Evolutionary conservation across 2,329 filamentous ascomycete genomes (phyloP).

Genomic region (Kalmusia sp.): DNA sequence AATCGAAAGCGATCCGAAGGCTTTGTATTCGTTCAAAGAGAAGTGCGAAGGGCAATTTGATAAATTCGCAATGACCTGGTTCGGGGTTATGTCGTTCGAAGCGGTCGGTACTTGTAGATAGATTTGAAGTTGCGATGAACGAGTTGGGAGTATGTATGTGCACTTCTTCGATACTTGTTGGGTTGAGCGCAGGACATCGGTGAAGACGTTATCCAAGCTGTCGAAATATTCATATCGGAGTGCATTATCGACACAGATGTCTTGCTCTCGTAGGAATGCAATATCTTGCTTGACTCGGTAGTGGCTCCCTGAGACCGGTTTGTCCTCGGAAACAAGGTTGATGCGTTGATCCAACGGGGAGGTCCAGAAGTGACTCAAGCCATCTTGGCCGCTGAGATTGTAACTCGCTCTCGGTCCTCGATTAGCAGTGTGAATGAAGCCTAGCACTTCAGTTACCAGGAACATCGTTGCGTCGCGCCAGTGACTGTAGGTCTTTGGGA

Average conservation of each 20-base stretch:
- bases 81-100: slow-evolving; percentile 49
- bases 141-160: slow-evolving; percentile 50
- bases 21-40: slow-evolving; percentile 61
- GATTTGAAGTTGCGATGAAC: slow-evolving; percentile 44
- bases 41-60: slow-evolving; percentile 56
- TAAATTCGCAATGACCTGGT: slow-evolving; percentile 56
- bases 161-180: slow-evolving; percentile 37
- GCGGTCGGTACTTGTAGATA: slow-evolving; percentile 46
- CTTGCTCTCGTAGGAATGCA: slow-evolving; percentile 27
- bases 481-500: slow-evolving; percentile 49
- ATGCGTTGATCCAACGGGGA: slow-evolving; percentile 34
- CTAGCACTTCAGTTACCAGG: slow-evolving; percentile 52
- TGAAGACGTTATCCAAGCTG: slow-evolving; percentile 20
- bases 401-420: too few relatives aligned
- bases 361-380: not conserved
- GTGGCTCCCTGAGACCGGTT: slow-evolving; percentile 46
- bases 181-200: slow-evolving; percentile 14
- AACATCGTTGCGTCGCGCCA: slow-evolving; percentile 61
- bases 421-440: too few relatives aligned
- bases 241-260: slow-evolving; percentile 57
- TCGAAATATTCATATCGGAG: slow-evolving; percentile 49
- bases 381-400: not conserved
- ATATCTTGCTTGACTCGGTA: slow-evolving; percentile 33
- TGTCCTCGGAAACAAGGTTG: slow-evolving; percentile 45
- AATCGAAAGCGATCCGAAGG: slow-evolving; percentile 57